Base-by-base conservation (phyloP, 495 filamentous ascomycete species). In the Pseudomonodictys pantanalensis region DNA sequence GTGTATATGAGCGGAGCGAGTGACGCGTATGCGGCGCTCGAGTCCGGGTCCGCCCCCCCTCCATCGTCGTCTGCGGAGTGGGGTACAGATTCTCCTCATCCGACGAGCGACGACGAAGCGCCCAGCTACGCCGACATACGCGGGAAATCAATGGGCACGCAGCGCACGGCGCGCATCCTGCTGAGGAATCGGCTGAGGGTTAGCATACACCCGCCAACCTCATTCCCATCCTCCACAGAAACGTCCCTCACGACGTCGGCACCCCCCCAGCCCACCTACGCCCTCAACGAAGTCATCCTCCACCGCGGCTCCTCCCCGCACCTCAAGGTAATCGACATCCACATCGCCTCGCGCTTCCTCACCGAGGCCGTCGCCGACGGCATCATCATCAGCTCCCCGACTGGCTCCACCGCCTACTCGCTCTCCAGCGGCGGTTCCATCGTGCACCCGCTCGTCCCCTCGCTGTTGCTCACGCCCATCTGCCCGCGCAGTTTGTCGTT, bases 351-450 rank as follows among this genome's bases (percentile, higher is more conserved):
- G 9, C 85, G 90, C 47, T 91, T 91, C 63, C 77, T 98, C 22
- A 98, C 93, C 3, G 90, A 95, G 65, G 90, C 89, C 0, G 91
- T 97, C 24, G 90, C 91, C 0, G 93, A 98, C 66, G 93, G 93
- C 48, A 92, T 98, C 64, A 90, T 98, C 38, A 85, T 97, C 42
- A 89, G 85, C 26, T 96, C 93, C 0, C 93, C 93, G 0, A 98
- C 93, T 0, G 93, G 93, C 4, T 92, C 88, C 54, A 98, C 93
- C 0, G 95, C 93, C 1, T 98, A 97, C 77, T 91, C 85, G 23
- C 80, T 98, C n/a, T 89, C 85, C 63, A 86, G 85, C 7, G 93
- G 93, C 11, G 93, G 93, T n/a, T 89, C 84, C 66, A 97, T 98
- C 68, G 85, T 98, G 47, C 93, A 98, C 69, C 93, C 93, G 0